phyloP scores from a whole-genome alignment of 148 eudicot genomes.

The Fagopyrum homotropicum region DNA sequence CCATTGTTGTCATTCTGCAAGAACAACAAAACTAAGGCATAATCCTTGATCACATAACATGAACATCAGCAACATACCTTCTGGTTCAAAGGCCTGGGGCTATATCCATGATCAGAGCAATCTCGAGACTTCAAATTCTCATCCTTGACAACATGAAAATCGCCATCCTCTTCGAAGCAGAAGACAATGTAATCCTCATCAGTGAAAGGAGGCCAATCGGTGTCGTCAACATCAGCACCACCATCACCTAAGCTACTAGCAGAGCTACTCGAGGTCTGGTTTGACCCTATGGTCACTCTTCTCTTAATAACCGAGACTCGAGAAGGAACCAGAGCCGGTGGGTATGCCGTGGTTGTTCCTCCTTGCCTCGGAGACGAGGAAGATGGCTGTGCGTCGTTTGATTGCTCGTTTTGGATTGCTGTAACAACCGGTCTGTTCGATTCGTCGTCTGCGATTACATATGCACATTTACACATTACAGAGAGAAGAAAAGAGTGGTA shows the following conservation, averaged over 20 bases:
- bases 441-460: slow-evolving; percentile 23
- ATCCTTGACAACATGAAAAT: slow-evolving; percentile 44
- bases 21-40: neutral
- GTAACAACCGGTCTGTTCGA: slow-evolving; percentile 5
- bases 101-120: slow-evolving; percentile 7
- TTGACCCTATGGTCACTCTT: slow-evolving; percentile 34
- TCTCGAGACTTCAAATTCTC: slow-evolving; percentile 20
- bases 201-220: slow-evolving; percentile 43
- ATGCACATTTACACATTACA: slow-evolving; percentile 43
- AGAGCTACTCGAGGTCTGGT: slow-evolving; percentile 22
- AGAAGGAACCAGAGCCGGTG: slow-evolving; percentile 9
- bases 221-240: slow-evolving; percentile 26
- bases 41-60: neutral
- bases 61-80: neutral
- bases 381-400: slow-evolving; percentile 10
- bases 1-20: slow-evolving; percentile 26
- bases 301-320: slow-evolving; percentile 32
- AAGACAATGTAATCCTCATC: slow-evolving; percentile 80
- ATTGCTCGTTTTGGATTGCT: slow-evolving; percentile 7
- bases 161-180: slow-evolving; percentile 66
- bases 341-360: neutral
- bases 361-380: slow-evolving; percentile 1
- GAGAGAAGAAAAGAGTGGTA: slow-evolving; percentile 41
- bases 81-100: slow-evolving; percentile 14
- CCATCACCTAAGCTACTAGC: slow-evolving; percentile 19